Percentiles rank a stretch among this genome's conserved stretches.
These are phyloP conservation scores for Phylloporus scabripes DNA, from an alignment of 768 basidiomycete genomes.

Conservation along the genomic window DNA sequence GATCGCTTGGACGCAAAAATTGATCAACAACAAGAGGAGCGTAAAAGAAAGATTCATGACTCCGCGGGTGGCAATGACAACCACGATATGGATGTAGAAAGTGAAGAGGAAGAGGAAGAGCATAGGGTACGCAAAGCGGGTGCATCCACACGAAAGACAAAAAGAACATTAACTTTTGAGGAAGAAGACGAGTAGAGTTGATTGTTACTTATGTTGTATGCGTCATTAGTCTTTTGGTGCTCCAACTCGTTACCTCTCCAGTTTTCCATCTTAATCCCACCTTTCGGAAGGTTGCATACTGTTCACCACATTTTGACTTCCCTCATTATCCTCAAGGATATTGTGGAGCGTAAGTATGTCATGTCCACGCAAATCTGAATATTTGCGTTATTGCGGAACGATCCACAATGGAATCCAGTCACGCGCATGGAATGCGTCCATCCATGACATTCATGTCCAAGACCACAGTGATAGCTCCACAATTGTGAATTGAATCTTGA, in stretches of 20 bases:
- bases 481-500: slow-evolving; percentile 68
- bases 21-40: slow-evolving; percentile 47
- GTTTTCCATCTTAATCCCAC: slow-evolving; percentile 53
- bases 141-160: slow-evolving; percentile 46
- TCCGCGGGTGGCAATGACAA: slow-evolving; percentile 33
- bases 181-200: slow-evolving; percentile 45
- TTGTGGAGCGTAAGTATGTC: slow-evolving; percentile 82
- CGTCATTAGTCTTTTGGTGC: slow-evolving; percentile 11
- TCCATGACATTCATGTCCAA: slow-evolving; percentile 89
- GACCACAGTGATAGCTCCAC: slow-evolving; percentile 72
- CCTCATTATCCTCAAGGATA: slow-evolving; percentile 66
- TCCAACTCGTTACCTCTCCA: slow-evolving; percentile 31
- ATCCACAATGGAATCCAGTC: neutral
- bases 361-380: slow-evolving; percentile 77
- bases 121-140: slow-evolving; percentile 56
- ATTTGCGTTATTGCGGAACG: slow-evolving; percentile 3
- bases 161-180: slow-evolving; percentile 50
- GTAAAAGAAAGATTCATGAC: slow-evolving; percentile 37
- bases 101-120: slow-evolving; percentile 68
- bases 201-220: neutral
- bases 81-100: slow-evolving; percentile 68
- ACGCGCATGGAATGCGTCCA: slow-evolving; percentile 89
- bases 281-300: slow-evolving; percentile 59
- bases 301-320: slow-evolving; percentile 77
- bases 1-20: slow-evolving; percentile 71